Evolutionary conservation across 805 yeast genomes (phyloP).

Genomic region (Candida nemodendra): DNA sequence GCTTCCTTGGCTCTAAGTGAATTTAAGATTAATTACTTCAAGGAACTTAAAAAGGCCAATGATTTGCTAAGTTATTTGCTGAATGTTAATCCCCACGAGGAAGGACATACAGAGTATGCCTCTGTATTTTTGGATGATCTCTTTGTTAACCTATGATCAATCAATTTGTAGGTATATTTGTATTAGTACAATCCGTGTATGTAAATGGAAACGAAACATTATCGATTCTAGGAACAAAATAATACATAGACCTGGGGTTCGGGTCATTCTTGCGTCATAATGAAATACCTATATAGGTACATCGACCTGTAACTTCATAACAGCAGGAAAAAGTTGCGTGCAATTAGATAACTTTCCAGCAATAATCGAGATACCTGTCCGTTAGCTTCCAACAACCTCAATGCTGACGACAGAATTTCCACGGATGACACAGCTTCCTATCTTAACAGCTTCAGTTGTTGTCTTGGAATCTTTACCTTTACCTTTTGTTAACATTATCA

Average conservation of each 20-base stretch:
- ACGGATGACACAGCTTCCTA: constrained; percentile 43
- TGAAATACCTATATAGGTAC: too few species aligned
- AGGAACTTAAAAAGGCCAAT: constrained; percentile 15
- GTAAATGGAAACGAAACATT: too few species aligned
- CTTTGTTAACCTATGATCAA: constrained; percentile 5
- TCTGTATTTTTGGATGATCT: constrained; percentile 7
- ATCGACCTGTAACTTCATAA: too few species aligned
- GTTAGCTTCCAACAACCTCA: constrained; percentile 33
- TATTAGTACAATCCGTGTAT: too few species aligned
- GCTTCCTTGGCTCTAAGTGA: constrained; percentile 11
- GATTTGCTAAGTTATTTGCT: constrained; percentile 11
- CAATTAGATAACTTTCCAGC: too few species aligned
- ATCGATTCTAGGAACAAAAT: too few species aligned
- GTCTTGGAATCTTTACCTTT: constrained; percentile 4
- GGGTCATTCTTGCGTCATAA: too few species aligned
- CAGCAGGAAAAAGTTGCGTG: too few species aligned
- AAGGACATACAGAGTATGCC: not conserved
- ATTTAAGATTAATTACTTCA: constrained; percentile 22
- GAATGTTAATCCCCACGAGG: constrained; percentile 1
- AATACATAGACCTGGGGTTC: too few species aligned
- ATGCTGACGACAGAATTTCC: constrained; percentile 53
- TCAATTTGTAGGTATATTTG: too few species aligned
- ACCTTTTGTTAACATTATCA: constrained; percentile 6
- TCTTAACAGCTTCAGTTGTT: constrained; percentile 19
- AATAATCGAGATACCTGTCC: too few species aligned